Conservation (phyloP, 2,329 filamentous ascomycete species). For the Epichloe sylvatica region DNA sequence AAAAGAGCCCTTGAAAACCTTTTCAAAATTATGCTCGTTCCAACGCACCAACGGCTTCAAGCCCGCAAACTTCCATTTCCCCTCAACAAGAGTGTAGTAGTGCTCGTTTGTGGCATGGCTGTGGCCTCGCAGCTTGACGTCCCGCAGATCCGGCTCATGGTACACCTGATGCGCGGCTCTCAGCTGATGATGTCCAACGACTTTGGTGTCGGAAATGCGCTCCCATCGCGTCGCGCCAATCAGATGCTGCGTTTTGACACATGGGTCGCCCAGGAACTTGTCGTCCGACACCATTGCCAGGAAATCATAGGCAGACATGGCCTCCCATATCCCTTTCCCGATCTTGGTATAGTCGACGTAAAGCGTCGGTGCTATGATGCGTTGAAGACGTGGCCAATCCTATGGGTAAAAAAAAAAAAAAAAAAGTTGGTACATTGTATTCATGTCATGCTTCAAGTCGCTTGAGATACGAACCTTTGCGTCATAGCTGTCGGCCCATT, state of each 20-base stretch:
- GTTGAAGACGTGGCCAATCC: slow-evolving; percentile 42
- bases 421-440: too few species aligned
- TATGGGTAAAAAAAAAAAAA: too few species aligned
- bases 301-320: slow-evolving; percentile 41
- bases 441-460: too few species aligned
- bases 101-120: slow-evolving; percentile 39
- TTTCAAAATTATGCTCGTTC: slow-evolving; percentile 27
- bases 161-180: slow-evolving; percentile 44
- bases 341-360: slow-evolving; percentile 24
- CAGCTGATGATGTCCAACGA: slow-evolving; percentile 41
- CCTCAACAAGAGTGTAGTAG: slow-evolving; percentile 43
- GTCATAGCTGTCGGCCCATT: slow-evolving; percentile 53
- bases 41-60: slow-evolving; percentile 39
- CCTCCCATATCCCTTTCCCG: slow-evolving; percentile 36
- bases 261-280: slow-evolving; percentile 37
- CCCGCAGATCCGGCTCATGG: slow-evolving; percentile 29
- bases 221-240: slow-evolving; percentile 39
- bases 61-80: slow-evolving; percentile 44
- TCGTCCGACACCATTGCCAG: slow-evolving; percentile 36
- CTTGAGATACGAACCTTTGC: slow-evolving; percentile 29
- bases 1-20: neutral
- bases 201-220: slow-evolving; percentile 31
- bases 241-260: slow-evolving; percentile 43
- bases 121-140: slow-evolving; percentile 39
- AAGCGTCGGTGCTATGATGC: slow-evolving; percentile 37